Base-by-base conservation (phyloP, 441 rosid genomes). In the Kokia cookei region DNA sequence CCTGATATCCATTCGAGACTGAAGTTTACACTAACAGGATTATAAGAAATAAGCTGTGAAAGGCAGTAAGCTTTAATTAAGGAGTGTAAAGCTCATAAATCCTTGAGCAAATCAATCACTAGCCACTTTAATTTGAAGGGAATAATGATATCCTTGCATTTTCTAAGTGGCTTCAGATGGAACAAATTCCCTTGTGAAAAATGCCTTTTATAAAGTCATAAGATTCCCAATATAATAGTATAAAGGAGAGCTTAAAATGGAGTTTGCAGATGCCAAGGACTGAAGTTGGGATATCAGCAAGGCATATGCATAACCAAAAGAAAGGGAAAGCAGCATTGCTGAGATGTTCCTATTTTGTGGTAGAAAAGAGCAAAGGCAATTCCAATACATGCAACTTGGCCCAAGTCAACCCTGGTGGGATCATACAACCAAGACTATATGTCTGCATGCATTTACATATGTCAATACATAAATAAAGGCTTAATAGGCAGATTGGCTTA, bases 1-100 rank as follows among this genome's bases (percentile, higher is more conserved):
- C 71, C 66, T 77, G 76, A 78, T 72, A 66, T 80, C 89, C 85
- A 80, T 82, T 76, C 75, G 12, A 72, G n/a, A 13, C 55, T 19
- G 61, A 51, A 67, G 66, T 51, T 51, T 51, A n/a, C 57, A 51
- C 10, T 51, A 6, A 6, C 24, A 53, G 24, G 53, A 48, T 48
- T 48, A 48, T 48, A 48, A 48, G 13, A 14, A 48, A 48, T 48
- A 48, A 48, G n/a, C 17, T 13, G 53, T 48, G 53, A 53, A 1
- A 2, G 26, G 58, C 24, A 7, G 10, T 19, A 17, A 19, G 26
- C 59, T 54, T 17, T 19, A 54, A 19, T 17, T 54, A 54, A 54
- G 59, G 4, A 19, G 27, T 54, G 59, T 8, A 54, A 54, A 11
- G 22, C 9, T 17, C 19, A 8, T 54, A 54, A 17, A 3, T 54